A percentile compares a stretch with the other conserved stretches of the same genome.
Evolutionary conservation across 1,284 basidiomycete genomes (phyloP).

Genomic region (Fomitopsis schrenkii): DNA sequence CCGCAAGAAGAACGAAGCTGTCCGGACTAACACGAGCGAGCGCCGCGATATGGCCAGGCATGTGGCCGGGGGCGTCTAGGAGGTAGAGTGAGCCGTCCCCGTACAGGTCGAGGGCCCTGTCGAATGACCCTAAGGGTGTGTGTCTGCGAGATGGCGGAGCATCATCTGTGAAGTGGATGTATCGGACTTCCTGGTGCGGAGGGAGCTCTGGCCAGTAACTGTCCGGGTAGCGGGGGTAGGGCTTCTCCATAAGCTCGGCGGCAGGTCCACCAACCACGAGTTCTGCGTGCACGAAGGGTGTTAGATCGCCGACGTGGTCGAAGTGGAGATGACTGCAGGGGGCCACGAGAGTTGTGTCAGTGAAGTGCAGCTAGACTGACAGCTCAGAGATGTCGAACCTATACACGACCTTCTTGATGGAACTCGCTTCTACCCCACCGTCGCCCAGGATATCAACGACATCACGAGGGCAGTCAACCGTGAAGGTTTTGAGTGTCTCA

Average conservation of each 20-base stretch:
- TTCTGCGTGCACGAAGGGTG: conserved; percentile 21
- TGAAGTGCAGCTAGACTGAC: not conserved
- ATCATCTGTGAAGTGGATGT: conserved; percentile 10
- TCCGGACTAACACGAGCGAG: conserved; percentile 19
- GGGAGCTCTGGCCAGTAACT: conserved; percentile 21
- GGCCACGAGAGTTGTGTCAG: not conserved
- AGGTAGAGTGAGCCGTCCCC: conserved; percentile 29
- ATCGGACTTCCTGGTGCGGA: conserved; percentile 5
- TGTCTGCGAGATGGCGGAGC: conserved; percentile 3
- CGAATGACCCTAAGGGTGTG: conserved; percentile 26
- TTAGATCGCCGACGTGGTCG: conserved; percentile 30
- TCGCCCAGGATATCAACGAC: conserved; percentile 4
- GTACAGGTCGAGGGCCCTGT: conserved; percentile 26
- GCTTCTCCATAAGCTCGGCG: conserved; percentile 10
- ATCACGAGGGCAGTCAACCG: conserved; percentile 4
- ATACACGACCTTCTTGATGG: conserved; percentile 3
- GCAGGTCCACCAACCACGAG: conserved; percentile 25
- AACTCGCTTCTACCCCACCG: not conserved
- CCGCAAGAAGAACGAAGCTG: conserved; percentile 6
- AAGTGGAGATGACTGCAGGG: conserved; percentile 27
- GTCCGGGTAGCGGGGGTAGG: conserved; percentile 22
- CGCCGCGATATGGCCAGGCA: conserved; percentile 27
- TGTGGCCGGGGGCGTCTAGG: conserved; percentile 28
- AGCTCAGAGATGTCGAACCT: not conserved
- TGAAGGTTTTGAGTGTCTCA: conserved; percentile 2